A percentile compares a stretch with the other conserved stretches of the same genome.
These are phyloP conservation scores for Microcyclospora tardicrescens DNA, from an alignment of 2,329 filamentous ascomycete genomes.

Conservation along the genomic window DNA sequence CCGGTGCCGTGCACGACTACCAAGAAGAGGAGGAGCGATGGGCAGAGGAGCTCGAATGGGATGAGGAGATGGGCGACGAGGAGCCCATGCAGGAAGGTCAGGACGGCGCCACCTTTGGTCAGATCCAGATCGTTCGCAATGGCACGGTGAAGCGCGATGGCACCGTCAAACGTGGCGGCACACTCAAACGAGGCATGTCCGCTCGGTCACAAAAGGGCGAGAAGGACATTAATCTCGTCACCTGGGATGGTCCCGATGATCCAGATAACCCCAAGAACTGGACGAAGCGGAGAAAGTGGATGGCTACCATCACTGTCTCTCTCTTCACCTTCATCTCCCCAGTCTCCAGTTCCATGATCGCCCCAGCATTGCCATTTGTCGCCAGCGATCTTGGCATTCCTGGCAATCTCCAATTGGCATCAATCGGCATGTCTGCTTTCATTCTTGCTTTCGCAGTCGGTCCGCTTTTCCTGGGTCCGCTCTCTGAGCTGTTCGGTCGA, in stretches of 20 bases:
- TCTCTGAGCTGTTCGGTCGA: conserved; percentile 26
- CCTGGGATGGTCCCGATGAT: conserved; percentile 35
- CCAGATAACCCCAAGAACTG: conserved; percentile 37
- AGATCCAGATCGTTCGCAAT: conserved; percentile 19
- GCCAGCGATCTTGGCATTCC: conserved; percentile 14
- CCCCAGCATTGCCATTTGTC: conserved; percentile 22
- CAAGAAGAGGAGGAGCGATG: conserved; percentile 20
- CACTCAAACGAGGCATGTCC: conserved; percentile 10
- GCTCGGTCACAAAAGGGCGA: conserved; percentile 18
- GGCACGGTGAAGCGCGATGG: conserved; percentile 11
- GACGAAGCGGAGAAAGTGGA: conserved; percentile 31
- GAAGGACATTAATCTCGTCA: conserved; percentile 26
- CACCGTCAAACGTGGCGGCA: conserved; percentile 9
- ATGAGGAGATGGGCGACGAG: conserved; percentile 15
- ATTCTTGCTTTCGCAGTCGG: conserved; percentile 27
- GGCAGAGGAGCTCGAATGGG: conserved; percentile 17
- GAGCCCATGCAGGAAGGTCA: conserved; percentile 13
- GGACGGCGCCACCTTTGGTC: conserved; percentile 17
- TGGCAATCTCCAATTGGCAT: conserved; percentile 13
- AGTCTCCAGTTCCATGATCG: conserved; percentile 27
- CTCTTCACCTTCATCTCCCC: conserved; percentile 28
- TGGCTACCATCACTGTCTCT: conserved; percentile 31
- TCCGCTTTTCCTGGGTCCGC: conserved; percentile 24
- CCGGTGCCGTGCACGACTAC: conserved; percentile 24
- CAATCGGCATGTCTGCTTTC: conserved; percentile 21